Evolutionary conservation across 2,329 filamentous ascomycete genomes (phyloP), one percentile per base, ranked within the genome.

Genomic region (Hypoxylon sp.): DNA sequence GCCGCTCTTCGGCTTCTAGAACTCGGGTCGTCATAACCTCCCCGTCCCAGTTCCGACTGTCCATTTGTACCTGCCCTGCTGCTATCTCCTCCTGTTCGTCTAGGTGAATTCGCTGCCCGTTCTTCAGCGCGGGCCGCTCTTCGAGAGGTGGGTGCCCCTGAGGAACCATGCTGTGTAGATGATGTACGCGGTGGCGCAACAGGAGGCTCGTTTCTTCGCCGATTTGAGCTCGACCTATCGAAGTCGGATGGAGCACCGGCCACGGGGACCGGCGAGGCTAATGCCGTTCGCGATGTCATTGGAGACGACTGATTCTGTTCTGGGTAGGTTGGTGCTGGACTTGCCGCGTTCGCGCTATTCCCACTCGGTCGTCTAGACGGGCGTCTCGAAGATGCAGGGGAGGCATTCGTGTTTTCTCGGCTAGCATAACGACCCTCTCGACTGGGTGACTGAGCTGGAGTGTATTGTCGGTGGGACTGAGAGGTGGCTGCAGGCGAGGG

Each of bases 141-240:
- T 60, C 85, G 81, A 29, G 85, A 81, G 71, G 76, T 81, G 14
- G 82, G 77, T 29, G 76, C 66, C 29, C 71, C 74, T 1, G 79
- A 62, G 73, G 73, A 75, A 66, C 73, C 80, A 79, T 82, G 86
- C 71, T 90, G 88, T 71, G 89, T 91, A 47, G 93, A 96, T 13
- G 94, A 97, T 6, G 92, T 94, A 76, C 94, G 89, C 37, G 93
- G 92, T 52, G 92, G 94, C 61, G 92, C 90, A 74, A 93, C 86
- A 24, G 92, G 91, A 59, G 92, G 89, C 82, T 86, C 89, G 80
- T 84, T 87, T 81, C 82, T 87, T 81, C 84, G 83, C 75, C 85
- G 84, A 75, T 86, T 85, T 69, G 84, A 82, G 63, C 82, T 75
- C 19, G 83, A 74, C 29, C 82, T 79, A 42, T 83, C 78, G 48